A percentile compares a stretch with the other conserved stretches of the same genome.
These are phyloP conservation scores for Penstemon davidsonii DNA, from an alignment of 257 asterid species.

Conservation along the genomic window DNA sequence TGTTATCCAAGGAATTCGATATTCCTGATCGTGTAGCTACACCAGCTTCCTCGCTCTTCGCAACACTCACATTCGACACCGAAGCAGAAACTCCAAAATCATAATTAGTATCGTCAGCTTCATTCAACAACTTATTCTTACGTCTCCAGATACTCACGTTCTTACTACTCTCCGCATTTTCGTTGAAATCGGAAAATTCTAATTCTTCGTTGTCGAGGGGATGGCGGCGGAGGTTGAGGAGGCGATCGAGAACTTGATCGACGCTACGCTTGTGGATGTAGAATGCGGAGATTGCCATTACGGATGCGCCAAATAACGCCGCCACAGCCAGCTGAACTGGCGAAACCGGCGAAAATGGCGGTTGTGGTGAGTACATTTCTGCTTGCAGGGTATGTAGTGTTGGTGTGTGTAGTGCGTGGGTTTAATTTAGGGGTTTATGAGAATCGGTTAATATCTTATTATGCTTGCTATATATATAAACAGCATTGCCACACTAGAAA, in stretches of 20 bases:
- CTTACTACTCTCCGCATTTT: constrained; percentile 20
- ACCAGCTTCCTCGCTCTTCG: constrained; percentile 37
- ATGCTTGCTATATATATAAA: too few relatives aligned
- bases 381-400: neutral
- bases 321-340: constrained; percentile 69
- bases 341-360: constrained; percentile 48
- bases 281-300: constrained; percentile 88
- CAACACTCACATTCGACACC: constrained; percentile 45
- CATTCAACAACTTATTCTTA: constrained; percentile 27
- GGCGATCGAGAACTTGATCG: constrained; percentile 83
- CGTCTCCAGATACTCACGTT: constrained; percentile 35
- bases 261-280: constrained; percentile 88
- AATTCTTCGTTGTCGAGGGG: constrained; percentile 38
- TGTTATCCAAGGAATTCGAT: constrained; percentile 34
- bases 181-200: constrained; percentile 28
- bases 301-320: constrained; percentile 89
- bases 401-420: constrained; percentile 23
- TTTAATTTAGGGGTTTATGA: constrained; percentile 37
- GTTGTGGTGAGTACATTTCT: constrained; percentile 47
- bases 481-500: too few relatives aligned
- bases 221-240: constrained; percentile 61
- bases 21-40: constrained; percentile 6
- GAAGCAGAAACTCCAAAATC: constrained; percentile 51
- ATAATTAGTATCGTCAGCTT: constrained; percentile 35
- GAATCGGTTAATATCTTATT: neutral